A percentile compares a stretch with the other conserved stretches of the same genome.
Evolutionary conservation across 768 basidiomycete species (phyloP).

Genomic region (Lactarius pseudohatsudake): DNA sequence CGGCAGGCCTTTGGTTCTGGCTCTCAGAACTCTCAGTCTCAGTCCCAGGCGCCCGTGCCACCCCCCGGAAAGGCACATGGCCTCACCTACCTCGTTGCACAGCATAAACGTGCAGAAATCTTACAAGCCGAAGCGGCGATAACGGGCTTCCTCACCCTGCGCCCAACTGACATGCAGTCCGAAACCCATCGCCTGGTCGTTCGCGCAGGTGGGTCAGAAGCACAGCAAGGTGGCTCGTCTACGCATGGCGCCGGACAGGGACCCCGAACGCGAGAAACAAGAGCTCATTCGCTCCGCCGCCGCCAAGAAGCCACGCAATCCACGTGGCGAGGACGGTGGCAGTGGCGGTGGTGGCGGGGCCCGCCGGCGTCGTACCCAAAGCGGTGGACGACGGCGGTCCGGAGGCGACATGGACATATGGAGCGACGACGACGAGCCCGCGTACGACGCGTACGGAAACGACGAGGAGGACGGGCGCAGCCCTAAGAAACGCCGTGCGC

Average conservation of each 20-base stretch:
- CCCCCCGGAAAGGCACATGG: slow-evolving; percentile 57
- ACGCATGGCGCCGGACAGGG: slow-evolving; percentile 76
- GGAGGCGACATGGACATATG: slow-evolving; percentile 47
- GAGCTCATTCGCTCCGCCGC: slow-evolving; percentile 60
- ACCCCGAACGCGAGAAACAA: slow-evolving; percentile 71
- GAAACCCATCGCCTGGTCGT: slow-evolving; percentile 89
- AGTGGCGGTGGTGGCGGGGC: slow-evolving; percentile 43
- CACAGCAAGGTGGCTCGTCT: slow-evolving; percentile 79
- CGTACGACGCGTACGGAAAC: slow-evolving; percentile 35
- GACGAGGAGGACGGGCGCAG: slow-evolving; percentile 46
- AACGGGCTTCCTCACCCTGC: slow-evolving; percentile 79
- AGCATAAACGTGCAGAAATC: slow-evolving; percentile 82
- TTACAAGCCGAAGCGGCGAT: slow-evolving; percentile 84
- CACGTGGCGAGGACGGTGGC: slow-evolving; percentile 49
- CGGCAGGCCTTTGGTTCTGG: slow-evolving; percentile 58
- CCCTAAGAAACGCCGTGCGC: slow-evolving; percentile 46
- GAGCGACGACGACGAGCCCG: slow-evolving; percentile 70
- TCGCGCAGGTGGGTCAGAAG: slow-evolving; percentile 80
- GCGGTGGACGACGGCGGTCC: slow-evolving; percentile 36
- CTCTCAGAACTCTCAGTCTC: slow-evolving; percentile 43
- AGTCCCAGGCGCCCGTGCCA: slow-evolving; percentile 31
- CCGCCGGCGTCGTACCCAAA: slow-evolving; percentile 41
- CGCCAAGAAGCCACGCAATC: slow-evolving; percentile 63
- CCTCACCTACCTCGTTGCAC: slow-evolving; percentile 85
- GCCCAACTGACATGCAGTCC: slow-evolving; percentile 87